These are phyloP conservation scores for Fusarium buharicum DNA, from an alignment of 2,329 filamentous ascomycete genomes.

Conservation along the genomic window DNA sequence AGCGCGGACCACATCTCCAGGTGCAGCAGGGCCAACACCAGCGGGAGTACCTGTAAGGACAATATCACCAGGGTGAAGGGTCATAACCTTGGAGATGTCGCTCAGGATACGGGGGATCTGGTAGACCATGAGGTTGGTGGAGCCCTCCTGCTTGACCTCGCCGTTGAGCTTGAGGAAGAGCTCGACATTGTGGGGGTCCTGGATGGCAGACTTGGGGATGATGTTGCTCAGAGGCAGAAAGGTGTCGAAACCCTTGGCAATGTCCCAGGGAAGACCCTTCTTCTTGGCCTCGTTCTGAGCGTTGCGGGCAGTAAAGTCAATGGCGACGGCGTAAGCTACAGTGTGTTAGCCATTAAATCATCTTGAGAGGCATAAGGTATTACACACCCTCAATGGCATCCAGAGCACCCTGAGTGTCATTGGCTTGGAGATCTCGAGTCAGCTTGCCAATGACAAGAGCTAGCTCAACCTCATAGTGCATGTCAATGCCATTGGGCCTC, in stretches of 20 bases:
- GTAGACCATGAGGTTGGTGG: conserved; percentile 94
- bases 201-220: conserved; percentile 82
- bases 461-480: conserved; percentile 97
- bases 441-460: conserved; percentile 87
- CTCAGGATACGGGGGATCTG: conserved; percentile 85
- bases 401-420: conserved; percentile 79
- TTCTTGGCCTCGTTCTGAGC: conserved; percentile 96
- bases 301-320: conserved; percentile 98
- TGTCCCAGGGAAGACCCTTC: conserved; percentile 93
- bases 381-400: conserved; percentile 80
- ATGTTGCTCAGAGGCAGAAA: conserved; percentile 88
- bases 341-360: conserved; percentile 8
- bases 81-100: conserved; percentile 96
- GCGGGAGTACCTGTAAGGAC: conserved; percentile 97
- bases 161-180: conserved; percentile 88
- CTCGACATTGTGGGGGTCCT: conserved; percentile 88
- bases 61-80: conserved; percentile 89
- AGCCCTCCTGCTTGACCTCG: conserved; percentile 81
- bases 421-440: conserved; percentile 77
- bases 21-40: conserved; percentile 86
- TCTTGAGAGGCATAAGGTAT: not conserved
- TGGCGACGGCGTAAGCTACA: conserved; percentile 84
- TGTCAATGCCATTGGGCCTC: conserved; percentile 80
- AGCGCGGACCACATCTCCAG: conserved; percentile 87
- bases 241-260: conserved; percentile 97